phyloP scores from a whole-genome alignment of 1,284 basidiomycete species.

The Boletus sp. region DNA sequence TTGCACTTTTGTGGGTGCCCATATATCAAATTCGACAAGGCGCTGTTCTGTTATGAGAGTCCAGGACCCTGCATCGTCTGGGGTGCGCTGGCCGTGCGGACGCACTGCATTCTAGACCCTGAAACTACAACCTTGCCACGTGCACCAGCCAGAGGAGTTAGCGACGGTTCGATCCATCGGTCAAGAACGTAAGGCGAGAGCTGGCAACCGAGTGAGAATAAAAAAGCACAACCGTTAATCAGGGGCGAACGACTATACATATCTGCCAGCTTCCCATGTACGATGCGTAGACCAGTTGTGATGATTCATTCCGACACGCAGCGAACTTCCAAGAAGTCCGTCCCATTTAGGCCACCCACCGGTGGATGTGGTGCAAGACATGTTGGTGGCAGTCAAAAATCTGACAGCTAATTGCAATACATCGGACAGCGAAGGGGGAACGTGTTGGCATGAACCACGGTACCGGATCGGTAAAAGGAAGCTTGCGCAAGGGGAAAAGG shows the following conservation, averaged over 20 bases:
- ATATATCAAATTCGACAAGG: constrained; percentile 31
- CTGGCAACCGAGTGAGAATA: not conserved
- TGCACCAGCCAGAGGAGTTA: constrained; percentile 9
- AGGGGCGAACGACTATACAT: constrained; percentile 7
- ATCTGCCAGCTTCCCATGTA: not conserved
- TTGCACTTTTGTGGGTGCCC: constrained; percentile 12
- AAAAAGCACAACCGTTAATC: constrained; percentile 12
- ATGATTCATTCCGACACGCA: not conserved
- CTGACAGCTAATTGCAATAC: constrained; percentile 18
- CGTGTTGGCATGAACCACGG: constrained; percentile 7
- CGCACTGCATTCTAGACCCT: constrained; percentile 26
- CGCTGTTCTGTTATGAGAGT: constrained; percentile 17
- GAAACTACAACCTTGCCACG: constrained; percentile 13
- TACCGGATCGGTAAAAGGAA: constrained; percentile 3
- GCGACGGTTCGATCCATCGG: not conserved
- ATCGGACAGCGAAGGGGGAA: constrained; percentile 3
- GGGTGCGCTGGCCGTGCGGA: constrained; percentile 28
- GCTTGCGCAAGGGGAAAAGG: too few relatives aligned
- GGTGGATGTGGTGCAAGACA: constrained; percentile 12
- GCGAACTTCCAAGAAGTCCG: not conserved
- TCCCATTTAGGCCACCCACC: constrained; percentile 12
- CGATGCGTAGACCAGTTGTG: too few relatives aligned
- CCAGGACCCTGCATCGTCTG: constrained; percentile 23
- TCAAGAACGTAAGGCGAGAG: not conserved
- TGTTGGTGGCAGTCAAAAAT: constrained; percentile 11